Evolutionary conservation across 805 yeast species (phyloP).

Genomic region (Zygosaccharomyces pseudorouxii): DNA sequence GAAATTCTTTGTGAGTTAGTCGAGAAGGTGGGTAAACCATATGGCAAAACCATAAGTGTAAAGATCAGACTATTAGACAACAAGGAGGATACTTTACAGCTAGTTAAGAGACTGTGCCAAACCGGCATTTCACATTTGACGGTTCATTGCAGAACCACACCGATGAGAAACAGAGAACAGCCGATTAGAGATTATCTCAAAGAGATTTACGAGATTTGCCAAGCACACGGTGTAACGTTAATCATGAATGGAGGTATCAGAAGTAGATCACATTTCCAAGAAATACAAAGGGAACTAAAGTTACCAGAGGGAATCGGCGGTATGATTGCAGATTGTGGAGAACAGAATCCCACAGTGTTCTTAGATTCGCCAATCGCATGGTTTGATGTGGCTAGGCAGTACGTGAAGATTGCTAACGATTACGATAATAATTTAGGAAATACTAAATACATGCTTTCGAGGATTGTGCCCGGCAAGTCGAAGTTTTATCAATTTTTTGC

Average conservation of each 20-base stretch:
- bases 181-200: conserved; percentile 71
- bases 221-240: conserved; percentile 58
- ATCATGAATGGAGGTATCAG: conserved; percentile 77
- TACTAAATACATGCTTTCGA: conserved; percentile 73
- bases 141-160: conserved; percentile 84
- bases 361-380: conserved; percentile 43
- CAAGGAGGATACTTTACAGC: conserved; percentile 51
- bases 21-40: conserved; percentile 71
- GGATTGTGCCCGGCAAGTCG: conserved; percentile 75
- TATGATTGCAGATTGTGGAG: conserved; percentile 93
- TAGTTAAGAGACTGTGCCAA: conserved; percentile 52
- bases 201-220: conserved; percentile 58
- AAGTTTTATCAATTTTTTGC: conserved; percentile 53
- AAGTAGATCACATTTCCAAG: conserved; percentile 48
- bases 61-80: conserved; percentile 77
- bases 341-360: conserved; percentile 79
- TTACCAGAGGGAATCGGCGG: conserved; percentile 60
- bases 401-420: conserved; percentile 46
- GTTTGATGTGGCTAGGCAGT: conserved; percentile 52
- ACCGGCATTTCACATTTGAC: conserved; percentile 88
- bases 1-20: conserved; percentile 67
- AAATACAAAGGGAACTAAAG: conserved; percentile 49
- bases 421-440: conserved; percentile 65
- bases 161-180: conserved; percentile 80
- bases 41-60: conserved; percentile 77